Base-by-base conservation (phyloP, 805 yeast species). In the Pichia heedii region DNA sequence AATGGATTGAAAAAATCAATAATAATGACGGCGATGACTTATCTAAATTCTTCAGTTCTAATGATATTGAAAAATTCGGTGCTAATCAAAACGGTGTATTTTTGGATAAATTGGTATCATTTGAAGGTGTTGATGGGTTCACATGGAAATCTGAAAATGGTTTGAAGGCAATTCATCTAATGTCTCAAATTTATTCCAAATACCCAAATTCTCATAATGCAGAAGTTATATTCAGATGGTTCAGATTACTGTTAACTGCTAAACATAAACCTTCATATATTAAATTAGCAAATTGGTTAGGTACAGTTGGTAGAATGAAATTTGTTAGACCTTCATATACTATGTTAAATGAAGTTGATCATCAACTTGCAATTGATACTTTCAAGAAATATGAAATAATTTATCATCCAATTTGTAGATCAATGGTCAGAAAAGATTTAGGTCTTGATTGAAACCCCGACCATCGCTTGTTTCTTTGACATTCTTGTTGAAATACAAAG, bases 271-370 rank as follows among this genome's bases (percentile, higher is more conserved):
- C 68, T 29, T 66, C 67, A 41, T 74, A 81, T 58, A 65, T 63
- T 44, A 65, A 63, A 36, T 66, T 88, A 37, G 87, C 94, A 4
- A 76, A 77, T 42, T 88, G 95, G 95, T 71, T 88, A 43, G 94
- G 90, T 12, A 79, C 89, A 3, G 93, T 88, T 20, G 96, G 96
- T 19, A 76, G 96, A 69, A 88, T 88, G 96, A 88, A 88, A 67
- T 88, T 81, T 57, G 95, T 85, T 22, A 75, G 96, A 62, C 95
- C 96, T 26, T 86, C 93, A 4, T 87, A 78, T 64, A 71, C 77
- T 37, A 65, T 80, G 47, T 68, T 88, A 49, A 74, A 77, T 55
- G 55, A 64, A 7, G 90, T 81, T 21, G 83, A 84, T 60, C 75
- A 74, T 36, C 67, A 70, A 15, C 67, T 81, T 50, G 96, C 96